Conservation (phyloP, 352 stramenopile genomes). For the Phytophthora hybrid region DNA sequence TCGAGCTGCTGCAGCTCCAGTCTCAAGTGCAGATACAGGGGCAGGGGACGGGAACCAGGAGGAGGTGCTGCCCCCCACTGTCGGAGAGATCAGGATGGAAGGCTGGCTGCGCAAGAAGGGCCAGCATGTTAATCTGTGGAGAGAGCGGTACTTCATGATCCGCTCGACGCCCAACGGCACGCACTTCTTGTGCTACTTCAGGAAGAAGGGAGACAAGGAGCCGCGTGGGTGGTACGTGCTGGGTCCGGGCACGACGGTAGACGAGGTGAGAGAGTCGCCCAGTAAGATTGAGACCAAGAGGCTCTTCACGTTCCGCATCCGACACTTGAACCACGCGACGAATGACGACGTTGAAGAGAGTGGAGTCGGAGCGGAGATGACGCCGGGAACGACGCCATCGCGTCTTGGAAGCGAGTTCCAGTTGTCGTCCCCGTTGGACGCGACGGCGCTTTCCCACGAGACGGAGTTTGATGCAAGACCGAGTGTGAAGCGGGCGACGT, state of each 20-base stretch:
- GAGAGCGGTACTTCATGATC: constrained; percentile 91
- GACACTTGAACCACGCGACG: constrained; percentile 62
- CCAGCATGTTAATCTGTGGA: constrained; percentile 87
- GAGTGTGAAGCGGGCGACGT: constrained; percentile 56
- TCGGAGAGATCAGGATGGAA: constrained; percentile 86
- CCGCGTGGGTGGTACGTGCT: constrained; percentile 85
- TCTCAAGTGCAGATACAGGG: constrained; percentile 14
- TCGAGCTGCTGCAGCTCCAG: constrained; percentile 16
- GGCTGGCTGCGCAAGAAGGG: constrained; percentile 89
- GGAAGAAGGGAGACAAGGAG: constrained; percentile 87
- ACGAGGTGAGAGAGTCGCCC: constrained; percentile 84
- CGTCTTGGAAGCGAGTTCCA: constrained; percentile 44
- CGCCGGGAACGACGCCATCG: constrained; percentile 28
- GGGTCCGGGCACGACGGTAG: constrained; percentile 79
- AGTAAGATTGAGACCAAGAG: constrained; percentile 91
- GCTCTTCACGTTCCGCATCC: constrained; percentile 86
- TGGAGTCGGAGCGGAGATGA: constrained; percentile 27
- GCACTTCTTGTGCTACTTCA: constrained; percentile 86
- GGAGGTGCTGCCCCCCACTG: constrained; percentile 29
- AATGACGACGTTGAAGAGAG: constrained; percentile 62
- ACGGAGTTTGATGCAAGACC: constrained; percentile 53
- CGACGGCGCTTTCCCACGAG: constrained; percentile 32
- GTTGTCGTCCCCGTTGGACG: constrained; percentile 42
- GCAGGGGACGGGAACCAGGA: constrained; percentile 1
- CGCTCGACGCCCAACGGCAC: constrained; percentile 80